Percentiles rank a stretch among this genome's conserved stretches.
These are phyloP conservation scores for Saccharomycopsis sp. DNA, from an alignment of 805 yeast species.

Conservation along the genomic window DNA sequence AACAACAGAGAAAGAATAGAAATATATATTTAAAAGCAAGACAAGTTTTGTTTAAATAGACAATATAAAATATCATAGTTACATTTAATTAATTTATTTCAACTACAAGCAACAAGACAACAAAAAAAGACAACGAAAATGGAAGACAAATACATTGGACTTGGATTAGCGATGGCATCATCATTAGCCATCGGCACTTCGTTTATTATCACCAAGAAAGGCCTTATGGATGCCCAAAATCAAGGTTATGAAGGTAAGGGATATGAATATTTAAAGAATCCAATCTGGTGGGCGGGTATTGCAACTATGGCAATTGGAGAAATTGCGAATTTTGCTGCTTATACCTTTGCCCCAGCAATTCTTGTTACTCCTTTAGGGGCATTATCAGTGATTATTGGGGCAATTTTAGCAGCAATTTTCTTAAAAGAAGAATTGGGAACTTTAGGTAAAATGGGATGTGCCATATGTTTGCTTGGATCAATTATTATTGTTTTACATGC, in stretches of 20 bases:
- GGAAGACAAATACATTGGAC: conserved; percentile 85
- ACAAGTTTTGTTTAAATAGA: no score
- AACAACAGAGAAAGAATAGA: no score
- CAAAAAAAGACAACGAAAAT: no score
- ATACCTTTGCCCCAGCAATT: conserved; percentile 91
- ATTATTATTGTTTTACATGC: conserved; percentile 87
- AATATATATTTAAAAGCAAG: no score
- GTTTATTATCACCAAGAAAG: conserved; percentile 83
- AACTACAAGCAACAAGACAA: no score
- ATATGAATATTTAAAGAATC: conserved; percentile 71
- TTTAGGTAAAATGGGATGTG: conserved; percentile 88
- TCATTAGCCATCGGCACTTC: conserved; percentile 88
- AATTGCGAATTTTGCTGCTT: conserved; percentile 88
- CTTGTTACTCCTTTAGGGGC: conserved; percentile 92
- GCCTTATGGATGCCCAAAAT: conserved; percentile 62
- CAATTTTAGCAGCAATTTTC: conserved; percentile 79
- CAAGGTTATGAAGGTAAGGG: conserved; percentile 67
- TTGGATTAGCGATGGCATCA: conserved; percentile 79
- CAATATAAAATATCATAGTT: no score
- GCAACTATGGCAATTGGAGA: conserved; percentile 87
- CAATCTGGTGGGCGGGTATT: conserved; percentile 95
- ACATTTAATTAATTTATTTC: no score
- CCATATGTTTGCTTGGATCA: conserved; percentile 81
- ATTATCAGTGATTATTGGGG: conserved; percentile 82
- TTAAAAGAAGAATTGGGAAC: conserved; percentile 82